Evolutionary conservation across 345 rosid species (phyloP), one percentile per base, ranked within the genome.

Genomic region (Brassica rapa): DNA sequence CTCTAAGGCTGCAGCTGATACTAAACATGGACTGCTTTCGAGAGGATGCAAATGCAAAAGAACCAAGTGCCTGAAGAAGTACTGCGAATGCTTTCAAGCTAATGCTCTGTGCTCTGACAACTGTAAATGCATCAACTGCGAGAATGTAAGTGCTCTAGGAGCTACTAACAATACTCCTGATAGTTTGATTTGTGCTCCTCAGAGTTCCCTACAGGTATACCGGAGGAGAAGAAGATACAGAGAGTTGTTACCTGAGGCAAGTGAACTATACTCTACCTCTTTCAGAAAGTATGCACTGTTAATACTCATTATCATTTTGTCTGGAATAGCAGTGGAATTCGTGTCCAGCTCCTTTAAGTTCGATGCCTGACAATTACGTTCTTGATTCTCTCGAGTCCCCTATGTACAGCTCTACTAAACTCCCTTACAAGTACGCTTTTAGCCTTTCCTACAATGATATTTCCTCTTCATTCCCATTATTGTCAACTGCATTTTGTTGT

Each of bases 41-140:
- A 82, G 69, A 62, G 90, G 93, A 33, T 89, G 93, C 82, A 73
- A 82, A 46, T 89, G 90, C 85, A 87, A 86, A 83, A 83, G 75
- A 80, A 77, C 81, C 0, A 68, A 72, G 71, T 89, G 90, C 82
- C 70, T 84, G 32, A 87, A 86, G 83, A 86, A 74, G 72, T 89
- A 89, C 49, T 87, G 93, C 53, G 90, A 89, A 79, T 86, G 93
- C 77, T 87, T 86, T 77, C 87, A 82, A 72, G 90, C 87, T 73
- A 85, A 82, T 7, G 76, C 80, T 35, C 35, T 72, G 56, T 89
- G 89, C 85, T 83, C 86, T 21, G 84, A 80, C 27, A 86, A 80
- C 59, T 87, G 93, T 80, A 84, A 84, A 78, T 89, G 93, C 51
- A 33, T 75, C 65, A 74, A 82, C 74, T 87, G 88, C 78, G 80